Evolutionary conservation across 2,329 filamentous ascomycete genomes (phyloP).

Genomic region (Fusarium bactridioides): DNA sequence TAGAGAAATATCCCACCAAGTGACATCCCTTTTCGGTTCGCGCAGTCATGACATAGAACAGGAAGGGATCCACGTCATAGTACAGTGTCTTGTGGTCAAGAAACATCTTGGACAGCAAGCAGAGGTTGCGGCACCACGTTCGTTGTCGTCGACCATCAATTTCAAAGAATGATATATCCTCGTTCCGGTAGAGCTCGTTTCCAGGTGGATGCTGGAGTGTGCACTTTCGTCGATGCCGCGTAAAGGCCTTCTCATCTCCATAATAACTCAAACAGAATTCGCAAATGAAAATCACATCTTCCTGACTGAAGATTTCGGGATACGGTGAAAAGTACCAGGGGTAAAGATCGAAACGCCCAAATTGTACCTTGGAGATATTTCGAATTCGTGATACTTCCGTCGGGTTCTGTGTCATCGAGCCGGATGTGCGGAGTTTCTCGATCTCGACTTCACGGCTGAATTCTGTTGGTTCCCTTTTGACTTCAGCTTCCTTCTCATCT

Average conservation of each 20-base stretch:
- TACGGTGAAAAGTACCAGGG: constrained; percentile 99
- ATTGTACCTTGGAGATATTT: constrained; percentile 93
- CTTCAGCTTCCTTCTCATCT: constrained; percentile 58
- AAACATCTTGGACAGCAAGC: constrained; percentile 93
- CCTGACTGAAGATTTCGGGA: constrained; percentile 85
- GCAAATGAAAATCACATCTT: constrained; percentile 93
- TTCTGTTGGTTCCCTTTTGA: constrained; percentile 58
- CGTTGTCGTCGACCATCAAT: constrained; percentile 94
- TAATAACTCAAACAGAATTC: constrained; percentile 97
- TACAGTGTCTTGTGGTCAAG: constrained; percentile 98
- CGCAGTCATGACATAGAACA: constrained; percentile 98
- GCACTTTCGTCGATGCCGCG: constrained; percentile 88
- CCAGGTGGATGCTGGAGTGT: constrained; percentile 90
- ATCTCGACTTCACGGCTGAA: constrained; percentile 91
- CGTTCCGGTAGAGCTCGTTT: constrained; percentile 97
- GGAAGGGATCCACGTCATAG: constrained; percentile 98
- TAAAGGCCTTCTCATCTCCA: constrained; percentile 81
- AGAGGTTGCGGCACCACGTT: constrained; percentile 96
- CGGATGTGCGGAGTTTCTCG: constrained; percentile 91
- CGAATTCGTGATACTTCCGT: constrained; percentile 95
- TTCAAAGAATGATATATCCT: constrained; percentile 94
- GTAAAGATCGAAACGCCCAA: constrained; percentile 89
- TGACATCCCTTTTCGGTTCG: constrained; percentile 90
- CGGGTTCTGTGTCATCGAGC: constrained; percentile 99
- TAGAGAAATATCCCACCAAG: constrained; percentile 98